These are phyloP conservation scores for Corymbia calophylla DNA, from an alignment of 441 rosid genomes.

Conservation along the genomic window DNA sequence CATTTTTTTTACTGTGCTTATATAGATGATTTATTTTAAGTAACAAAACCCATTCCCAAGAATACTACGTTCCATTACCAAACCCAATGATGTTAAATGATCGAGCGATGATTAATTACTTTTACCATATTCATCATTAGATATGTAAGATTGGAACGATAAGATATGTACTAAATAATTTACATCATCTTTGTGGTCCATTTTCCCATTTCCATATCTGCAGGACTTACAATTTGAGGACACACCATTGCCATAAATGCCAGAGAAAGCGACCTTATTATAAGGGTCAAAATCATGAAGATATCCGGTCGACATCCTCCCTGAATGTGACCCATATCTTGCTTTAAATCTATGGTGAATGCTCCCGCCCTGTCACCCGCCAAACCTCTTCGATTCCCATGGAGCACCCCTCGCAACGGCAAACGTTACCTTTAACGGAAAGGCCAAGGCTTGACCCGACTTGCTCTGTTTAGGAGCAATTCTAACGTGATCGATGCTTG, in stretches of 20 bases:
- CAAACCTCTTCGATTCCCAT: neutral
- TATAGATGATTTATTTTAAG: too few species aligned
- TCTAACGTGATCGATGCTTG: neutral
- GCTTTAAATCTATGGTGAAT: neutral
- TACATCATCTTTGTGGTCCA: neutral
- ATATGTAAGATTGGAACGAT: too few species aligned
- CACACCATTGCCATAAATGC: neutral
- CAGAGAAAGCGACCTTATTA: neutral
- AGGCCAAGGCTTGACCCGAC: neutral
- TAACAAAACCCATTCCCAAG: too few species aligned
- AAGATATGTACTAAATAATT: too few species aligned
- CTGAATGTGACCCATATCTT: neutral
- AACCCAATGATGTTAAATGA: neutral
- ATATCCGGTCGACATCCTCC: neutral
- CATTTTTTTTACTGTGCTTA: too few species aligned
- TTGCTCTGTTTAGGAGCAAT: neutral
- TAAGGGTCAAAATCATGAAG: neutral
- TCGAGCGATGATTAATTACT: neutral
- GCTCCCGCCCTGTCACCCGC: neutral
- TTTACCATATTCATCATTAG: neutral
- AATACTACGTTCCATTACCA: neutral
- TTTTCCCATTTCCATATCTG: neutral
- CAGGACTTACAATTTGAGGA: neutral
- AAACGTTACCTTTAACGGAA: neutral
- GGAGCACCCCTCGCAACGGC: accelerated